A percentile compares a stretch with the other conserved stretches of the same genome.
Evolutionary conservation across 805 yeast species (phyloP).

Genomic region (Phaffomyces antillensis): DNA sequence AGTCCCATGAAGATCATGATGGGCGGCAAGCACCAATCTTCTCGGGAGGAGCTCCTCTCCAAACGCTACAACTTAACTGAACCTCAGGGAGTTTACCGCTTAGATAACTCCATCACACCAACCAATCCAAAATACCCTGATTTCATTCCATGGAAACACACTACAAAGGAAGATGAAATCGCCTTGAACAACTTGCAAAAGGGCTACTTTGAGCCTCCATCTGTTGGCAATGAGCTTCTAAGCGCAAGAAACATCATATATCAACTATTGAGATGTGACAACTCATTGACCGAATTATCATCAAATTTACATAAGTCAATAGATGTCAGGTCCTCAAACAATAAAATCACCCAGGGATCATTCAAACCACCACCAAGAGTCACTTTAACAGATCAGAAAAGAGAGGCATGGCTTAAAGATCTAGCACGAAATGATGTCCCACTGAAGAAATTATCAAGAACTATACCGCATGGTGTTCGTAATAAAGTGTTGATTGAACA

Average conservation of each 20-base stretch:
- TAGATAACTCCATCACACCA: conserved; percentile 17
- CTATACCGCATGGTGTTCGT: conserved; percentile 86
- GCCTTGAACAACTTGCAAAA: conserved; percentile 54
- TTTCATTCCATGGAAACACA: conserved; percentile 63
- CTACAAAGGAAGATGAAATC: conserved; percentile 43
- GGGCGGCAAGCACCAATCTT: conserved; percentile 5
- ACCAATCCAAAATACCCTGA: conserved; percentile 49
- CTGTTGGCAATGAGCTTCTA: conserved; percentile 58
- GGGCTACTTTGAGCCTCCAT: conserved; percentile 62
- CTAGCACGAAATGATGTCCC: conserved; percentile 64
- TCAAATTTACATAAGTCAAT: conserved; percentile 41
- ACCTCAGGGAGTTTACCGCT: conserved; percentile 28
- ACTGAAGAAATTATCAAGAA: conserved; percentile 58
- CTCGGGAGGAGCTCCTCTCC: conserved; percentile 21
- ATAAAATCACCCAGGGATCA: conserved; percentile 40
- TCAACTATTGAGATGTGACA: conserved; percentile 17
- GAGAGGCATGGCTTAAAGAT: conserved; percentile 80
- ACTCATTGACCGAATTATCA: conserved; percentile 42
- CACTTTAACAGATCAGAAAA: conserved; percentile 79
- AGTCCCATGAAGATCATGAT: not conserved
- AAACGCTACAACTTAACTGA: conserved; percentile 27
- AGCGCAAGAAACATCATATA: conserved; percentile 56
- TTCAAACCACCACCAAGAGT: conserved; percentile 85
- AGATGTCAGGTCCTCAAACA: conserved; percentile 37
- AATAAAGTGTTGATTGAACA: conserved; percentile 69